These are phyloP conservation scores for Clavaria fumosa DNA, from an alignment of 768 basidiomycete genomes.

Conservation along the genomic window DNA sequence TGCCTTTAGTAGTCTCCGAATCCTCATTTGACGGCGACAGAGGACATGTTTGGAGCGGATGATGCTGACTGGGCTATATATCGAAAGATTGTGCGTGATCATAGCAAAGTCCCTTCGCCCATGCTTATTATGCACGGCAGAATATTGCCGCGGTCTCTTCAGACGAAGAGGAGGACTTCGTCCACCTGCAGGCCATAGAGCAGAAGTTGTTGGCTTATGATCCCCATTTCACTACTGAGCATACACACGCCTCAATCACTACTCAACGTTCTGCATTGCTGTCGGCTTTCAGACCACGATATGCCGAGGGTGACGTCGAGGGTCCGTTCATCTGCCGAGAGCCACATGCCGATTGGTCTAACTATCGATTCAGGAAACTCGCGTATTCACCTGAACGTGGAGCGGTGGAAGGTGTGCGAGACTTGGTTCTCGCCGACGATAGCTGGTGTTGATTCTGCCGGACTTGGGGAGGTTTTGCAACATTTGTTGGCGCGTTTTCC, in stretches of 20 bases:
- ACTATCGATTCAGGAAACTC: slow-evolving; percentile 30
- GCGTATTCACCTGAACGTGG: slow-evolving; percentile 79
- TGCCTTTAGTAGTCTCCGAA: not conserved
- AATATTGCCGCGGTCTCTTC: slow-evolving; percentile 61
- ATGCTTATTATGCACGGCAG: slow-evolving; percentile 19
- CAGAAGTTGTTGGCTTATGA: slow-evolving; percentile 69
- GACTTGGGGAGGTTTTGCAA: slow-evolving; percentile 83
- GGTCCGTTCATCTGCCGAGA: slow-evolving; percentile 20
- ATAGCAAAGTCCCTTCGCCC: not conserved
- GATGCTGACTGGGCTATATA: slow-evolving; percentile 98
- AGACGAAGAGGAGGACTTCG: slow-evolving; percentile 81
- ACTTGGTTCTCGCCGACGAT: slow-evolving; percentile 87
- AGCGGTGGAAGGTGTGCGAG: slow-evolving; percentile 84
- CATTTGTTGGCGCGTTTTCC: slow-evolving; percentile 64
- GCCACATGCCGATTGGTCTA: not conserved
- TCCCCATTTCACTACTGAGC: slow-evolving; percentile 62
- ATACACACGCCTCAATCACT: slow-evolving; percentile 69
- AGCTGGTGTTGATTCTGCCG: slow-evolving; percentile 88
- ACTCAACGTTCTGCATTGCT: slow-evolving; percentile 74
- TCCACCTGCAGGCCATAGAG: slow-evolving; percentile 60
- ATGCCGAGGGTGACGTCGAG: slow-evolving; percentile 59
- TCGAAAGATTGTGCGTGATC: slow-evolving; percentile 69
- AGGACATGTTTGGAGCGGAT: slow-evolving; percentile 87
- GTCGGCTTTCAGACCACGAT: slow-evolving; percentile 69
- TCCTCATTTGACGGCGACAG: slow-evolving; percentile 22